These are phyloP conservation scores for Fraxinus latifolia DNA, from an alignment of 305 asterid genomes.

Conservation along the genomic window DNA sequence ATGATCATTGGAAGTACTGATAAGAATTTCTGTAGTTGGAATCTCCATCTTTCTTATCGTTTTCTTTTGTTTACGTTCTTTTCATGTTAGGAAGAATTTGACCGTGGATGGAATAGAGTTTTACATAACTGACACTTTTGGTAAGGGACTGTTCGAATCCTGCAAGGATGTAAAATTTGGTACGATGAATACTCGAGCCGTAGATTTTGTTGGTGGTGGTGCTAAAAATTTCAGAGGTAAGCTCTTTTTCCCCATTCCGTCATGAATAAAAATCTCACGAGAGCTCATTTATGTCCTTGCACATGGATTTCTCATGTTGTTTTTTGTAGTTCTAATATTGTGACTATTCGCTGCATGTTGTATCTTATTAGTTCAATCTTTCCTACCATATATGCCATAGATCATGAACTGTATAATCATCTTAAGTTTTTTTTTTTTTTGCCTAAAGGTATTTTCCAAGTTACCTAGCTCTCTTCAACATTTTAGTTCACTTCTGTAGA, in stretches of 20 bases:
- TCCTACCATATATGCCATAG: neutral
- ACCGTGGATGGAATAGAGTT: slow-evolving; percentile 82
- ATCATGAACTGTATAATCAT: neutral
- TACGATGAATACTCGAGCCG: slow-evolving; percentile 89
- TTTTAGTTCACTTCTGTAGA: neutral
- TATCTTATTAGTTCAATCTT: neutral
- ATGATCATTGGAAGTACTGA: neutral
- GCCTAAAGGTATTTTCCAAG: neutral
- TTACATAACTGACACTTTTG: slow-evolving; percentile 66
- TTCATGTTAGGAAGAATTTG: slow-evolving; percentile 60
- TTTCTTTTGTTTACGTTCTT: slow-evolving; percentile 6
- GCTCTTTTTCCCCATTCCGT: slow-evolving; percentile 5
- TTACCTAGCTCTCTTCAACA: neutral
- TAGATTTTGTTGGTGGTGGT: slow-evolving; percentile 90
- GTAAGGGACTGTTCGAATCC: slow-evolving; percentile 77
- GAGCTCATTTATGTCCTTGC: neutral
- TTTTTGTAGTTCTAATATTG: neutral
- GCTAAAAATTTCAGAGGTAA: slow-evolving; percentile 79
- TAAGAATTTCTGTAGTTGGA: neutral
- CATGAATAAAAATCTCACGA: neutral
- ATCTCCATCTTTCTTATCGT: slow-evolving; percentile 6
- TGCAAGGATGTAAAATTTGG: slow-evolving; percentile 98
- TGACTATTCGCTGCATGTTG: neutral
- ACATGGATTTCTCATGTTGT: neutral
- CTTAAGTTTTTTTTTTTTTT: neutral